Evolutionary conservation across 495 filamentous ascomycete genomes (phyloP), one percentile per base, ranked within the genome.

Genomic region (Thozetella sp.): DNA sequence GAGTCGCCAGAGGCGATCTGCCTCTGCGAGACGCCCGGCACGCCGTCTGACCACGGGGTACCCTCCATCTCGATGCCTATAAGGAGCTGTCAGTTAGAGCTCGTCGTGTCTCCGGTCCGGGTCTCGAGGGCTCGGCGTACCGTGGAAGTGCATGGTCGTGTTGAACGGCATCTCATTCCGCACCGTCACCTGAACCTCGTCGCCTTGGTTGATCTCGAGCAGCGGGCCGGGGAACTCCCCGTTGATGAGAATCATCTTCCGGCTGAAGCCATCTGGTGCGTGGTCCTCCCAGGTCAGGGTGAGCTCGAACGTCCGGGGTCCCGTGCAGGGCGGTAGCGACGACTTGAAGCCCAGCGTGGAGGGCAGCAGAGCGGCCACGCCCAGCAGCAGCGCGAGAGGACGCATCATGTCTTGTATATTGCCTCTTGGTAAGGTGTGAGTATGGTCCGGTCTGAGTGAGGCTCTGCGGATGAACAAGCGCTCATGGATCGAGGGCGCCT

Each of bases 91-190:
- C 17, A 83, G 80, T 2, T 75, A 67, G 72, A 72, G 80, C 6
- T 79, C 78, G 51, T 55, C 40, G 43, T 37, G 17, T 48, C 76
- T 81, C n/a, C n/a, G n/a, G 25, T 67, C 62, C 6, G 46, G 43
- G 60, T 83, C 76, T 56, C 70, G n/a, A 25, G 13, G 51, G 4
- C 55, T 56, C 30, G 55, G 60, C 59, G 63, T 70, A 58, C 84
- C 81, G 64, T 85, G 83, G 51, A 80, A 85, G 61, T 86, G 82
- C 10, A 86, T 67, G 6, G 79, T 79, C 0, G 76, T 78, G 46
- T 74, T 73, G 51, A 74, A 77, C 1, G 78, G 78, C 56, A 81
- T 72, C 4, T 72, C 61, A 60, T 83, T 85, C 25, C 68, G 63
- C 1, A 85, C 78, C 23, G 72, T 56, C 20, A 86, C 76, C 51